A percentile compares a stretch with the other conserved stretches of the same genome.
These are phyloP conservation scores for Hibiscus trionum DNA, from an alignment of 345 rosid species.

Conservation along the genomic window DNA sequence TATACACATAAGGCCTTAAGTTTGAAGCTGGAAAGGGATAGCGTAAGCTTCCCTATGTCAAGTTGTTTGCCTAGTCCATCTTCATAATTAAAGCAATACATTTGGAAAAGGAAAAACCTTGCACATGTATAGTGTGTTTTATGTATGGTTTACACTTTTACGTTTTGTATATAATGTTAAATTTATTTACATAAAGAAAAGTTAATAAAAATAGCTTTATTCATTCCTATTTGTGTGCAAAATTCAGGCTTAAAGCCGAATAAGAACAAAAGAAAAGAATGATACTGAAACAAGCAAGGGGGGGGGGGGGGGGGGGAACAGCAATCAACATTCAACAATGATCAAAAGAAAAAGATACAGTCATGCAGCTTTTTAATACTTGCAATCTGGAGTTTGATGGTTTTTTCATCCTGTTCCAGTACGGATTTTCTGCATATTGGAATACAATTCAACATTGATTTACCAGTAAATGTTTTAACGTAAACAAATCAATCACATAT, in stretches of 20 bases:
- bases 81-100: neutral
- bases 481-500: neutral
- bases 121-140: neutral
- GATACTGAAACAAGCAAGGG: no score
- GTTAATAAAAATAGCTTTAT: no score
- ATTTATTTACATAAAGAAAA: no score
- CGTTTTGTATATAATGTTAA: no score
- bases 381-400: conserved; percentile 19
- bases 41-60: conserved; percentile 18
- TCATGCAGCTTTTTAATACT: neutral
- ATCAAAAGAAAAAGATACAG: no score
- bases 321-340: no score
- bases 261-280: no score
- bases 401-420: conserved; percentile 47
- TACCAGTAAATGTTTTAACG: neutral
- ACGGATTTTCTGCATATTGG: conserved; percentile 36
- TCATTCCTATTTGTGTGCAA: no score
- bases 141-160: neutral
- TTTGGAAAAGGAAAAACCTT: neutral
- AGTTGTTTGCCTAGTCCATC: conserved; percentile 62
- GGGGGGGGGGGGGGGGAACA: no score
- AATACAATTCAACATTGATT: conserved; percentile 1
- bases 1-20: conserved; percentile 62
- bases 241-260: no score
- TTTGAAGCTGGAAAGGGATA: conserved; percentile 34